Evolutionary conservation across 2,329 filamentous ascomycete genomes (phyloP), one percentile per base, ranked within the genome.

Genomic region (Sclerotinia trifoliorum): DNA sequence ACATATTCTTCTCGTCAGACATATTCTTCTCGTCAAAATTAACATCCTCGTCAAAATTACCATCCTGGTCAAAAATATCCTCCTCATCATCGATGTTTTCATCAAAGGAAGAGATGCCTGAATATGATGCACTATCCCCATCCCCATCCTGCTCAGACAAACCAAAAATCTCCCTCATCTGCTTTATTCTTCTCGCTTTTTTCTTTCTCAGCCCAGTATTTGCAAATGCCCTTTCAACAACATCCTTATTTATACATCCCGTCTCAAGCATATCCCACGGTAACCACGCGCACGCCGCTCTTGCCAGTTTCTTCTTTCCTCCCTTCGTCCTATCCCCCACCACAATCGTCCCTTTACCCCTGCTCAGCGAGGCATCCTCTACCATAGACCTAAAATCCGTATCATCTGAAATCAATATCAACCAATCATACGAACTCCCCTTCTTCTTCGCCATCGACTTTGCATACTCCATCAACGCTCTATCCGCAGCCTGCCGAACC

Each of bases 401-500:
- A 46, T 60, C 56, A 60, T 60, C 39, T 24, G 56, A 60, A 46
- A 60, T 46, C 56, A 60, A 26, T 46, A 46, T 46, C 17, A 60
- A n/a, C 56, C 56, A 60, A 21, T 60, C 42, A 26, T 60, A 60
- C 56, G 17, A 0, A 29, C 8, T 44, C 44, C 15, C 24, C 39
- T 29, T 21, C 10, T 26, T 60, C 3, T 60, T 26, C n/a, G 13
- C 5, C 56, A 46, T 46, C 24, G 5, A 17, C 17, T 8, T 19
- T 29, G 56, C 24, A 60, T 46, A 60, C 29, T 8, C 7, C 19
- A 46, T 32, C 2, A 60, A 11, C 24, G 56, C 39, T 60, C 2
- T 13, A 29, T 60, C 56, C 24, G 42, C 42, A 60, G 56, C 56
- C 39, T 60, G 39, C 56, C 39, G 21, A 17, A 10, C 6, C 10